Conservation (phyloP, 148 eudicot species). For the Limonium bicolor region DNA sequence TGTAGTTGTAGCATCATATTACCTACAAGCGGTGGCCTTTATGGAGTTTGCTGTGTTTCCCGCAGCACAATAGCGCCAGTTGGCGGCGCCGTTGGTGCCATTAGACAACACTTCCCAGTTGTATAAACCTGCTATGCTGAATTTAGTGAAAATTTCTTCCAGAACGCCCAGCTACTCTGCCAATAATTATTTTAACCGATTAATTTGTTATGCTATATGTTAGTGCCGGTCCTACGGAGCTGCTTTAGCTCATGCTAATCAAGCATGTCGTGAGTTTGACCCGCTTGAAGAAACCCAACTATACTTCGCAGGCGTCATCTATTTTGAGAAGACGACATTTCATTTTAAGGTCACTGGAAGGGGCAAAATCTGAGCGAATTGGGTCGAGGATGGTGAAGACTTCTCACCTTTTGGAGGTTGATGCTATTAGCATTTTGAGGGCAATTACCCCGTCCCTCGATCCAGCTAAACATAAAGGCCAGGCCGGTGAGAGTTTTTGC, state of each 20-base stretch:
- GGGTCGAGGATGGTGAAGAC: slow-evolving; percentile 21
- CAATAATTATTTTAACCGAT: not conserved
- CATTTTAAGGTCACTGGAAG: slow-evolving; percentile 44
- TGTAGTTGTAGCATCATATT: too few species aligned
- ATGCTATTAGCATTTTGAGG: slow-evolving; percentile 42
- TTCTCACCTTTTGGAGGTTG: slow-evolving; percentile 35
- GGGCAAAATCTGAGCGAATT: slow-evolving; percentile 13
- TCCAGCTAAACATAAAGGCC: slow-evolving; percentile 62
- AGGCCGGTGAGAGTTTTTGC: slow-evolving; percentile 50
- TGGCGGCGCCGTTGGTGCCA: too few species aligned
- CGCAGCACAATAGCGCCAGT: too few species aligned
- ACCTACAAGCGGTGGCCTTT: too few species aligned
- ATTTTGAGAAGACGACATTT: slow-evolving; percentile 48
- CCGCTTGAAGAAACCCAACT: slow-evolving; percentile 11
- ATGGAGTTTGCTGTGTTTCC: too few species aligned
- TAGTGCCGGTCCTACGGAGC: not conserved
- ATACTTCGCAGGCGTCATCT: slow-evolving; percentile 22
- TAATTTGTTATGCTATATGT: not conserved
- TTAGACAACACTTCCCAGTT: too few species aligned
- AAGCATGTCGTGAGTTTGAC: slow-evolving; percentile 22
- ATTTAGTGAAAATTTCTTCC: too few species aligned
- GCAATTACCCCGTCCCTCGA: slow-evolving; percentile 65
- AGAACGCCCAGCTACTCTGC: too few species aligned
- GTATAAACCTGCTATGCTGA: too few species aligned
- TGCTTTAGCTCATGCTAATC: slow-evolving; percentile 17